A percentile compares a stretch with the other conserved stretches of the same genome.
Conservation (phyloP, 1,139 yeast species). For the Keqinozyma sinolaborantium region DNA sequence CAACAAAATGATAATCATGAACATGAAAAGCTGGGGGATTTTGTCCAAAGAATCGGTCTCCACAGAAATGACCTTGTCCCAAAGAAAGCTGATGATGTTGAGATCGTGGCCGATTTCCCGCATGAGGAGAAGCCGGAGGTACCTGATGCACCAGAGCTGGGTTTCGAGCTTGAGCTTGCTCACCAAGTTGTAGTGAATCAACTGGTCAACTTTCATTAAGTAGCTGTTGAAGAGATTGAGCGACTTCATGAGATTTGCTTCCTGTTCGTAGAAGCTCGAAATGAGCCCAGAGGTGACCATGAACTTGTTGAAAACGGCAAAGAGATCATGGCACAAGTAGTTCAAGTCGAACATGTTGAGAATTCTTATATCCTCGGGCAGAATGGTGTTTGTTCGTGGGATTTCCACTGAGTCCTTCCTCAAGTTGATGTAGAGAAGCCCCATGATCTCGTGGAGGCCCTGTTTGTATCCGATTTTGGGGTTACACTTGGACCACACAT, state of each 20-base stretch:
- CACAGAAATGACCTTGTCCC: slow-evolving; percentile 55
- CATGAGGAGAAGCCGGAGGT: slow-evolving; percentile 53
- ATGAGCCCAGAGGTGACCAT: slow-evolving; percentile 36
- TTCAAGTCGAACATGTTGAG: slow-evolving; percentile 35
- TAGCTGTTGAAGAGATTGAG: slow-evolving; percentile 46
- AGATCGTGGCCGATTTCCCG: slow-evolving; percentile 55
- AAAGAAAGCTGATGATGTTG: slow-evolving; percentile 39
- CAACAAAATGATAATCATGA: slow-evolving; percentile 48
- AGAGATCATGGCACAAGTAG: slow-evolving; percentile 44
- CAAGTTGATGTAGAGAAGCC: slow-evolving; percentile 52
- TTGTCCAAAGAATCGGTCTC: slow-evolving; percentile 15
- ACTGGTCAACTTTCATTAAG: slow-evolving; percentile 46
- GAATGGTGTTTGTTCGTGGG: slow-evolving; percentile 30
- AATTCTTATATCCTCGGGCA: slow-evolving; percentile 32
- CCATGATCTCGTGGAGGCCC: slow-evolving; percentile 69
- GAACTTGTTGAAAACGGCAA: slow-evolving; percentile 42
- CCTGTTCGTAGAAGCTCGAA: slow-evolving; percentile 40
- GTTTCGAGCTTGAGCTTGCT: slow-evolving; percentile 53
- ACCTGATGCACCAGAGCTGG: slow-evolving; percentile 66
- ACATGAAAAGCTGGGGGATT: slow-evolving; percentile 43
- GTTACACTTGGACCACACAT: slow-evolving; percentile 52
- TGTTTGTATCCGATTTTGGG: slow-evolving; percentile 59
- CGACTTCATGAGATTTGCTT: slow-evolving; percentile 35
- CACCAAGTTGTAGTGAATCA: slow-evolving; percentile 40
- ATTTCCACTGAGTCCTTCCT: slow-evolving; percentile 35